Evolutionary conservation across 2,329 filamentous ascomycete species (phyloP).

Genomic region (Teratosphaeria zuluensis): DNA sequence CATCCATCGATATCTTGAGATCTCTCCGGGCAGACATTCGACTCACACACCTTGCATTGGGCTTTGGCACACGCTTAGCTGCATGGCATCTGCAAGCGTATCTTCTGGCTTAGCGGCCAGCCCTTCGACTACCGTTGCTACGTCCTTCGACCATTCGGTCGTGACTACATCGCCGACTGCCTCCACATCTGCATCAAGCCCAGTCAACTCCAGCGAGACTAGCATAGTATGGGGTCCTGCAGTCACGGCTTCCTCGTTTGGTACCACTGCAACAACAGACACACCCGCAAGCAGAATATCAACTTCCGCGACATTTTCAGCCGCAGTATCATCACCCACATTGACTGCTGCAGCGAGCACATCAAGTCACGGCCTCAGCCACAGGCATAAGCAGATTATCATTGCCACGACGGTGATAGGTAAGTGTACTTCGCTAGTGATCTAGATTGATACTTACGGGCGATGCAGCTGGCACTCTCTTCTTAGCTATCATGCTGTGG

Average conservation of each 20-base stretch:
- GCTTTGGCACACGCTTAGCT: not conserved
- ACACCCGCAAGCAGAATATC: too few relatives aligned
- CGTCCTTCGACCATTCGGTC: not conserved
- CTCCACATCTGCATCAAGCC: not conserved
- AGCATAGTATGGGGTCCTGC: constrained; percentile 2
- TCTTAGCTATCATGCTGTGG: constrained; percentile 14
- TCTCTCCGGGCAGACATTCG: not conserved
- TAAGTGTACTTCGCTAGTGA: constrained; percentile 4
- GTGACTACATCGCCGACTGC: not conserved
- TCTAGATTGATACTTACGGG: not conserved
- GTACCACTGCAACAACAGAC: not conserved
- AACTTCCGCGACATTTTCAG: not conserved
- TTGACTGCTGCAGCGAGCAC: not conserved
- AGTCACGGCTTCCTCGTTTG: constrained; percentile 2
- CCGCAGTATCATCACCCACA: not conserved
- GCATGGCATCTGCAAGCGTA: not conserved
- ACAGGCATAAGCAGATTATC: constrained; percentile 9
- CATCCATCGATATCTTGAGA: not conserved
- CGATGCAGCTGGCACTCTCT: constrained; percentile 12
- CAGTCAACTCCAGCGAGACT: not conserved
- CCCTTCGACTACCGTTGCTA: not conserved
- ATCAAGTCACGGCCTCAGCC: constrained; percentile 3
- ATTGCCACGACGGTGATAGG: constrained; percentile 16
- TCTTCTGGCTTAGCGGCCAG: not conserved
- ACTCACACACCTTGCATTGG: not conserved